These are phyloP conservation scores for Arabis hirsuta DNA, from an alignment of 345 rosid species.

Conservation along the genomic window DNA sequence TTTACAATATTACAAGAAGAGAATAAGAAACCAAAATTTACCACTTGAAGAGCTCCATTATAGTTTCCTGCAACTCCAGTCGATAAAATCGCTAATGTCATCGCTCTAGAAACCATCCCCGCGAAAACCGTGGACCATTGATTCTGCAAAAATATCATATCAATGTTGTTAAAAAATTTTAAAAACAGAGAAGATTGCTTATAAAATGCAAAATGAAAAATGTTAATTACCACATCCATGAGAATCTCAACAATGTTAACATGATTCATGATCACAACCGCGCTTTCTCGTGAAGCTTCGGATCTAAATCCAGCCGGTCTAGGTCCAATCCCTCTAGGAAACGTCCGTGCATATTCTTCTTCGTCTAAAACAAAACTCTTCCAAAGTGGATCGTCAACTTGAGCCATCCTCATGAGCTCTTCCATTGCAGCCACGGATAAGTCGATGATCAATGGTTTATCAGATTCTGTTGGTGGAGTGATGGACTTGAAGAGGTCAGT, in stretches of 20 bases:
- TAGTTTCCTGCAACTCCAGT: conserved; percentile 92
- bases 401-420: conserved; percentile 84
- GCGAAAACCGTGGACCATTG: conserved; percentile 86
- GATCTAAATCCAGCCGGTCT: conserved; percentile 70
- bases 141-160: conserved; percentile 48
- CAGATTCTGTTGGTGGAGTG: conserved; percentile 68
- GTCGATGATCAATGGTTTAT: conserved; percentile 80
- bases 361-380: conserved; percentile 52
- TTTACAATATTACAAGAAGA: background rate
- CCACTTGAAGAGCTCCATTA: conserved; percentile 94
- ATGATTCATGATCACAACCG: conserved; percentile 86
- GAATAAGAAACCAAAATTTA: conserved; percentile 19
- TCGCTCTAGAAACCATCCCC: conserved; percentile 83
- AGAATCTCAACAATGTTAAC: conserved; percentile 86
- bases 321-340: conserved; percentile 80
- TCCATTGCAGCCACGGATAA: conserved; percentile 95
- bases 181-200: background rate
- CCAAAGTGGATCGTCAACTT: conserved; percentile 86
- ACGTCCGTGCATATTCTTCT: conserved; percentile 71
- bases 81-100: conserved; percentile 77
- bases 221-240: conserved; percentile 71
- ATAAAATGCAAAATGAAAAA: background rate
- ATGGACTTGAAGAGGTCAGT: conserved; percentile 74
- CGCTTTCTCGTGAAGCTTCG: conserved; percentile 80
- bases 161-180: conserved; percentile 1